Conservation (phyloP, 2,329 filamentous ascomycete species). For the Pseudonectria foliicola region DNA sequence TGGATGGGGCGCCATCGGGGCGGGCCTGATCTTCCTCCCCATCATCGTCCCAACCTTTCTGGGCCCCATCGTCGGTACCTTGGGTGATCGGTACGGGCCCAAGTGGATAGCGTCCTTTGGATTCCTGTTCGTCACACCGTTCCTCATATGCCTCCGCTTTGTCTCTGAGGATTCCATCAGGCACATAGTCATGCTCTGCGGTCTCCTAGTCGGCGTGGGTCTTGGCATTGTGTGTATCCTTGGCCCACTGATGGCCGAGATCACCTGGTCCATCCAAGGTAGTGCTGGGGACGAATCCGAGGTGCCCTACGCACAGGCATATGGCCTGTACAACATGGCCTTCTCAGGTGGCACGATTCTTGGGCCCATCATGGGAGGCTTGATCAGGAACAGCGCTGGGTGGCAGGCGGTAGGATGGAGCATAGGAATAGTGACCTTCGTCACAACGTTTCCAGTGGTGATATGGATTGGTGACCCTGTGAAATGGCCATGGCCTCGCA, state of each 20-base stretch:
- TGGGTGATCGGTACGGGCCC: conserved; percentile 28
- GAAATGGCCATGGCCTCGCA: too few species aligned
- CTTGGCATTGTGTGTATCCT: conserved; percentile 25
- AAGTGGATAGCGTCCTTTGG: conserved; percentile 28
- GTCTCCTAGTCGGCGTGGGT: conserved; percentile 24
- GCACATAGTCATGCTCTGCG: conserved; percentile 27
- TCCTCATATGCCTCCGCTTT: conserved; percentile 27
- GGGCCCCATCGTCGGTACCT: conserved; percentile 23
- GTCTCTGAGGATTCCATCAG: conserved; percentile 23
- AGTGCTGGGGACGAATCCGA: conserved; percentile 13
- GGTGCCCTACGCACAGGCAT: conserved; percentile 27
- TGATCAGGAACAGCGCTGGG: conserved; percentile 26
- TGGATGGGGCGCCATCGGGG: conserved; percentile 27
- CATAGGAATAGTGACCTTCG: conserved; percentile 21
- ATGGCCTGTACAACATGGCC: conserved; percentile 30
- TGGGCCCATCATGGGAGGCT: conserved; percentile 28
- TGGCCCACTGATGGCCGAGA: conserved; percentile 29
- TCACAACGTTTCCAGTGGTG: conserved; percentile 21
- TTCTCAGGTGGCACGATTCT: conserved; percentile 26
- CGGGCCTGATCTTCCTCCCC: conserved; percentile 29
- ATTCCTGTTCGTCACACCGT: conserved; percentile 26
- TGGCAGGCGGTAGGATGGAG: conserved; percentile 28
- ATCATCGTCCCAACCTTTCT: conserved; percentile 25
- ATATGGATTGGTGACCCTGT: conserved; percentile 24
- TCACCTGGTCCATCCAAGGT: conserved; percentile 25